Percentiles rank a stretch among this genome's conserved stretches.
phyloP scores from a whole-genome alignment of 306 rosid species.

The Crataegus laevigata region DNA sequence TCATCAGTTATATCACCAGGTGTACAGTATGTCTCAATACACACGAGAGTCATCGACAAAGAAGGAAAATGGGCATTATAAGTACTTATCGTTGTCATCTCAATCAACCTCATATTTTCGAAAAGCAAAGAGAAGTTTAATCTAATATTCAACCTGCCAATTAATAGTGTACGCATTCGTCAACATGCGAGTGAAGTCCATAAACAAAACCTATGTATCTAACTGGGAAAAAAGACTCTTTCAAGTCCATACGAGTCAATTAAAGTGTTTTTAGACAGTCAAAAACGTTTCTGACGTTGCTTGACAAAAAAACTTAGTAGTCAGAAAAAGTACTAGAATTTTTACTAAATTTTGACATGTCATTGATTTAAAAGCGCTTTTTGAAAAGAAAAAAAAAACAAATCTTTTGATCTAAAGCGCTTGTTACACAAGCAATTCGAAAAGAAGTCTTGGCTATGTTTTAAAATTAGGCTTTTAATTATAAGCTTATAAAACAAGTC shows the following conservation, averaged over 20 bases:
- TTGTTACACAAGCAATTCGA: not conserved
- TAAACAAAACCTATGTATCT: not conserved
- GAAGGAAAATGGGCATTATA: not conserved
- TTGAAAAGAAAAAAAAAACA: too few relatives aligned
- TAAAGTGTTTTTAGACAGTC: too few relatives aligned
- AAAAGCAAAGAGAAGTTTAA: not conserved
- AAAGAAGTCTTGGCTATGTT: not conserved
- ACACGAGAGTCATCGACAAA: not conserved
- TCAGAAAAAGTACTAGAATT: too few relatives aligned
- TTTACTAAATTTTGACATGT: too few relatives aligned
- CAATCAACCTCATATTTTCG: constrained; percentile 9
- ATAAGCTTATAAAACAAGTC: too few relatives aligned
- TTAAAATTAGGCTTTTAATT: not conserved
- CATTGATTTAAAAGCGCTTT: too few relatives aligned
- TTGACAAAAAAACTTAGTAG: not conserved
- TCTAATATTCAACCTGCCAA: not conserved
- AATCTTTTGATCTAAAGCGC: too few relatives aligned
- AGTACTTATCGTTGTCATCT: constrained; percentile 10
- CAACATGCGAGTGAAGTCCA: not conserved
- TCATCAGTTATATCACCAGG: not conserved
- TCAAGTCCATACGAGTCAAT: not conserved
- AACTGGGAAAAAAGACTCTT: not conserved
- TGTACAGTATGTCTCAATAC: not conserved
- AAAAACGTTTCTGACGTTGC: too few relatives aligned
- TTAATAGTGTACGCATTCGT: not conserved